Conservation (phyloP, 2,329 filamentous ascomycete genomes). For the Alternaria infectoria region DNA sequence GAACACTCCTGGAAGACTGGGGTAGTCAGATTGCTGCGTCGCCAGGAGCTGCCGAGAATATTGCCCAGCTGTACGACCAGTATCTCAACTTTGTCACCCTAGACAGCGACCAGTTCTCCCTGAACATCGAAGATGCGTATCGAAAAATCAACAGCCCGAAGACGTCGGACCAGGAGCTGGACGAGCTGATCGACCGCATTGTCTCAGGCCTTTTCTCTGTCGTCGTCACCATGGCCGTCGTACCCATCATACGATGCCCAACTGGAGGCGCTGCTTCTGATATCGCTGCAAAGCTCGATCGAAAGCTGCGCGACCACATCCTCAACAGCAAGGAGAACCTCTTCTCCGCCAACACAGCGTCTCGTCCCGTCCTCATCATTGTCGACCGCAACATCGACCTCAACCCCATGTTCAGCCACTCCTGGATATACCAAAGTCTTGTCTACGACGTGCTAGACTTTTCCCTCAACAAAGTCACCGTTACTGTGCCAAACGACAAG, state of each 20-base stretch:
- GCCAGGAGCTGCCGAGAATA: conserved; percentile 83
- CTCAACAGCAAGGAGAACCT: conserved; percentile 98
- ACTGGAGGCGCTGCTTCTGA: conserved; percentile 92
- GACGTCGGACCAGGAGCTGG: conserved; percentile 88
- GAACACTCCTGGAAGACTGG: conserved; percentile 92
- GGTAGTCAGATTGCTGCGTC: conserved; percentile 79
- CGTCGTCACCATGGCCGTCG: conserved; percentile 97
- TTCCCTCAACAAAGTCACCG: conserved; percentile 91
- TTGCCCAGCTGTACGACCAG: conserved; percentile 93
- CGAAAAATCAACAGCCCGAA: conserved; percentile 95
- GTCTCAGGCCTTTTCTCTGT: conserved; percentile 98
- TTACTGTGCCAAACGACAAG: conserved; percentile 83
- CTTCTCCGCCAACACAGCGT: conserved; percentile 76
- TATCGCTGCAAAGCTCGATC: conserved; percentile 91
- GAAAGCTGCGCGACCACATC: conserved; percentile 94
- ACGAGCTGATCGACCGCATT: conserved; percentile 84
- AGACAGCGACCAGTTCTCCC: conserved; percentile 24
- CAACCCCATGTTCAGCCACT: conserved; percentile 98
- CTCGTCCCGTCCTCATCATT: conserved; percentile 87
- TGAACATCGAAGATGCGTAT: conserved; percentile 77
- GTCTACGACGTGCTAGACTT: conserved; percentile 62
- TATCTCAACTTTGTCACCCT: conserved; percentile 4
- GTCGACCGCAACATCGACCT: conserved; percentile 95
- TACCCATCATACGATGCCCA: conserved; percentile 93
- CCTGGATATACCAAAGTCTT: conserved; percentile 64